A percentile compares a stretch with the other conserved stretches of the same genome.
phyloP scores from a whole-genome alignment of 495 filamentous ascomycete species.

The Penicillium diatomitis region DNA sequence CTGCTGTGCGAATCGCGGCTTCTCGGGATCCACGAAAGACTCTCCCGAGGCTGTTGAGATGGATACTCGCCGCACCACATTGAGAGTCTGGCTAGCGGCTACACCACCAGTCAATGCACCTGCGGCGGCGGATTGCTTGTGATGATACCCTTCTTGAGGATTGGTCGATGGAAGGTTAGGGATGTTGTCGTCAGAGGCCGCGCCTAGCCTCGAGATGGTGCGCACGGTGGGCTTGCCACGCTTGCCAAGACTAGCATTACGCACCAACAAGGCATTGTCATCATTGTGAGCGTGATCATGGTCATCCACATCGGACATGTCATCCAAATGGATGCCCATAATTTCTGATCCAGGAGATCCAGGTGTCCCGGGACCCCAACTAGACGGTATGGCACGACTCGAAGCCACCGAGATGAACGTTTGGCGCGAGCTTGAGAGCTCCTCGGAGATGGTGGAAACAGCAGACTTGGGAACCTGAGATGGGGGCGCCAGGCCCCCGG shows the following conservation, averaged over 20 bases:
- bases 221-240: slow-evolving; percentile 64
- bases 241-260: slow-evolving; percentile 71
- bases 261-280: slow-evolving; percentile 55
- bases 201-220: slow-evolving; percentile 42
- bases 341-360: slow-evolving; percentile 42
- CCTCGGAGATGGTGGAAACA: slow-evolving; percentile 85
- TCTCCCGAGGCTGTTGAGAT: slow-evolving; percentile 21
- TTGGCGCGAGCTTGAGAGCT: slow-evolving; percentile 45
- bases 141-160: slow-evolving; percentile 4
- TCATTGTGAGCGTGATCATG: slow-evolving; percentile 31
- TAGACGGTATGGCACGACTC: slow-evolving; percentile 67
- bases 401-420: slow-evolving; percentile 66
- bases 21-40: slow-evolving; percentile 26
- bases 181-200: slow-evolving; percentile 8
- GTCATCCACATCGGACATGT: slow-evolving; percentile 26
- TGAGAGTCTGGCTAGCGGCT: slow-evolving; percentile 11
- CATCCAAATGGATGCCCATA: slow-evolving; percentile 30
- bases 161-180: slow-evolving; percentile 7
- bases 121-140: slow-evolving; percentile 11
- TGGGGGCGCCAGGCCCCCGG: slow-evolving; percentile 23
- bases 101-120: slow-evolving; percentile 4
- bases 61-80: slow-evolving; percentile 17
- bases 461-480: slow-evolving; percentile 48
- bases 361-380: slow-evolving; percentile 50
- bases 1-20: slow-evolving; percentile 22